Percentiles rank a stretch among this genome's conserved stretches.
These are phyloP conservation scores for Pseudocohnilembus persalinus DNA, from an alignment of 169 alveolate species.

Conservation along the genomic window DNA sequence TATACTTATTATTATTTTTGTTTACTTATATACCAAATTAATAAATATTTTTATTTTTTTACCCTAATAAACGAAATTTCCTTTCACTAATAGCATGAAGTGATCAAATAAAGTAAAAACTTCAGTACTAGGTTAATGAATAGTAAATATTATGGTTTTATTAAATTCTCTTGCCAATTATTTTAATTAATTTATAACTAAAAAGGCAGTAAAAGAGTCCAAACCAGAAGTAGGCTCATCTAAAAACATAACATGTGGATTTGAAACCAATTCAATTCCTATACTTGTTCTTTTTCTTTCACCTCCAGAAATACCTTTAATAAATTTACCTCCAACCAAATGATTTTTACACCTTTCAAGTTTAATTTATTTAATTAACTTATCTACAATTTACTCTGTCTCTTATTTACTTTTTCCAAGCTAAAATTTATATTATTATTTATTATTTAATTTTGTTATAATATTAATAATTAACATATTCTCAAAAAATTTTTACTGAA, in stretches of 20 bases:
- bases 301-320: constrained; percentile 92
- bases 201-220: constrained; percentile 83
- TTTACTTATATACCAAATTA: no score
- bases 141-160: constrained; percentile 40
- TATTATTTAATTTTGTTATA: no score
- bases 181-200: constrained; percentile 66
- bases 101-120: constrained; percentile 72
- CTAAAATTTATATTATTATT: constrained; percentile 29
- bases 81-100: constrained; percentile 62
- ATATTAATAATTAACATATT: no score
- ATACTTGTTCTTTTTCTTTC: constrained; percentile 90
- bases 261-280: constrained; percentile 88
- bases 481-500: no score
- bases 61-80: constrained; percentile 76
- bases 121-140: constrained; percentile 79
- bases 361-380: constrained; percentile 27
- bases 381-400: constrained; percentile 12
- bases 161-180: constrained; percentile 58
- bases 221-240: no score
- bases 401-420: constrained; percentile 10
- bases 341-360: constrained; percentile 44
- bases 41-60: background rate
- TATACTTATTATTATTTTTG: no score
- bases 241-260: constrained; percentile 87
- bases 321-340: constrained; percentile 70